Base-by-base conservation (phyloP, 2,329 filamentous ascomycete genomes). In the Sclerotinia subarctica region DNA sequence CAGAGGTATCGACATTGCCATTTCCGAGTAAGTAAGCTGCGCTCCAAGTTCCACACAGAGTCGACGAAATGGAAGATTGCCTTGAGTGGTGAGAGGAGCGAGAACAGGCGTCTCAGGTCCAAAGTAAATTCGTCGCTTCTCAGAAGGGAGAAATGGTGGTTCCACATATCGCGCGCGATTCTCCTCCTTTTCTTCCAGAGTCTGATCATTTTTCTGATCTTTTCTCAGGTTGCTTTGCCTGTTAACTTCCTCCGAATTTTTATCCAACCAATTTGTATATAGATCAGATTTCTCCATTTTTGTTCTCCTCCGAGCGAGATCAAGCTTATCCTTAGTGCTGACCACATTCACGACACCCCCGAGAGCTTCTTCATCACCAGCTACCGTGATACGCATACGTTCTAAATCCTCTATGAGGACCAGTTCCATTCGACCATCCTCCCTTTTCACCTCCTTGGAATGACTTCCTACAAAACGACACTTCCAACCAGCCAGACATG, bases 51-150 rank as follows among this genome's bases (percentile, higher is more conserved):
- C 90, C 17, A 93, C 89, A 76, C 94, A 97, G 42, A 99, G 86
- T 62, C 95, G 88, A 68, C 95, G 90, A 82, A 97, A 99, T 0
- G 95, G 95, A 59, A 98, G 84, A 75, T 99, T 99, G 57, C 95
- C 95, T 80, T 98, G 95, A 0, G 95, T 99, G 1, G 95, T 99
- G 60, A 99, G 84, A 47, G 95, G 95, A 5, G 95, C 95, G n/a
- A 99, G 83, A 15, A 94, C 88, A 0, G 95, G 95, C 1, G 95
- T 99, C 78, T 98, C 94, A 0, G 90, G 88, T 7, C 94, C 94
- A 79, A 98, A 98, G 80, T 99, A 98, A 67, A 99, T 84, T 63
- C 89, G 88, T 68, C 95, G 87, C 82, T 99, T 99, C 81, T 99
- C 95, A 0, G 94, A 97, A 1, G 95, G 89, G 76, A 90, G 87